Evolutionary conservation across 306 rosid species (phyloP), one percentile per base, ranked within the genome.

Genomic region (Quercus parvula): DNA sequence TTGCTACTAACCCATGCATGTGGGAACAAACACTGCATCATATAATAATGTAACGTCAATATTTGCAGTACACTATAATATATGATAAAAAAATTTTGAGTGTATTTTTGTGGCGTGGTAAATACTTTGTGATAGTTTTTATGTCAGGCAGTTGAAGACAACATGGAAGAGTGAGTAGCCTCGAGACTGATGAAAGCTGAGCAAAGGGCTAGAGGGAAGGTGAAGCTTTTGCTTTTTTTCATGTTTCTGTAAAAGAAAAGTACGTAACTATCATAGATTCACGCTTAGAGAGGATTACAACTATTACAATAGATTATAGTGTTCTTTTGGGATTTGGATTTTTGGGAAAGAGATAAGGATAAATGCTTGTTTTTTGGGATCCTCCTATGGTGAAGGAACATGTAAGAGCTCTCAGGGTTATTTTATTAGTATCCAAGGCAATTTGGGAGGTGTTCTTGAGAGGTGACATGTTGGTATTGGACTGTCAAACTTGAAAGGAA

Each of bases 121-220:
- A 38, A 73, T 51, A 67, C 51, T 75, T 72, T 33, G 73, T 79
- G 78, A 14, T 41, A 41, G 46, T 75, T 41, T 28, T 41, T 64
- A 59, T 79, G 87, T 74, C 84, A 78, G 91, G 51, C 59, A 75
- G 64, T 67, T 74, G 72, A 18, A 35, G 71, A 70, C 75, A 81
- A 73, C 74, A 71, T 75, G 55, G 64, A 66, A 77, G 57, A 83
- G 66, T 35, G 64, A 56, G 83, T 79, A 63, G 71, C 80, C 87
- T 89, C 87, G 92, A 81, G 56, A 78, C 14, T 62, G 89, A 78
- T 76, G 86, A 89, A 89, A 86, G 92, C 81, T 82, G 87, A 73
- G 70, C 67, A 38, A 76, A 5, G 14, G 41, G n/a, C 13, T 38
- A 62, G 14, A 51, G 70, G 31, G 78, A 61, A 76, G 74, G 24